These are phyloP conservation scores for Penicillium sp. DNA, from an alignment of 2,329 filamentous ascomycete species.

Conservation along the genomic window DNA sequence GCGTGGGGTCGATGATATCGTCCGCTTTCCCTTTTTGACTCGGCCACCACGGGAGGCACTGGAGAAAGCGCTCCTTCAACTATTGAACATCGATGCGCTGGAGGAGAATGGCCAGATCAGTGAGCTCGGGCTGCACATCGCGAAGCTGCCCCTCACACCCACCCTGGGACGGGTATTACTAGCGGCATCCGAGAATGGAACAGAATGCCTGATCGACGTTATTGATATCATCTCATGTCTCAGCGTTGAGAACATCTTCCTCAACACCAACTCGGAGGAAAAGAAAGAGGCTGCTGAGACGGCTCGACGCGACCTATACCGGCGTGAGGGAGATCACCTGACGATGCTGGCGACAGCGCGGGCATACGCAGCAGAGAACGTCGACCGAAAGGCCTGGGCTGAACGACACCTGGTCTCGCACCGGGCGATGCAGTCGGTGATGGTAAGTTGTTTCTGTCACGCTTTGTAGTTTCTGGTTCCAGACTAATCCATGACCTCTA, in stretches of 20 bases:
- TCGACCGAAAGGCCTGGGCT: constrained; percentile 60
- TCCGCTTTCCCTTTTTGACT: constrained; percentile 82
- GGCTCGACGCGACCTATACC: constrained; percentile 55
- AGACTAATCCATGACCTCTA: constrained; percentile 20
- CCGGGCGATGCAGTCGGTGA: constrained; percentile 63
- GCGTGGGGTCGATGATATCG: constrained; percentile 75
- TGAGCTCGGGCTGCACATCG: constrained; percentile 69
- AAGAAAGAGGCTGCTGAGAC: constrained; percentile 57
- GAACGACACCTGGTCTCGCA: constrained; percentile 59
- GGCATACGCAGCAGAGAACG: constrained; percentile 56
- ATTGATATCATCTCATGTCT: constrained; percentile 76
- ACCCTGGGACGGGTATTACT: constrained; percentile 78
- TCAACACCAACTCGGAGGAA: constrained; percentile 59
- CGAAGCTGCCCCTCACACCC: constrained; percentile 77
- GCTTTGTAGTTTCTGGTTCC: background rate
- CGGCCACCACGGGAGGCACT: constrained; percentile 72
- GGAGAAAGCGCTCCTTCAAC: constrained; percentile 75
- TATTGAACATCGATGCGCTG: constrained; percentile 75
- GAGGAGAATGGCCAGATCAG: constrained; percentile 71
- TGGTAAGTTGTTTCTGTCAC: constrained; percentile 42
- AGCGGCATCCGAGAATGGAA: constrained; percentile 67
- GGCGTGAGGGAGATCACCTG: constrained; percentile 62
- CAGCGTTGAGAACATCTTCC: constrained; percentile 63
- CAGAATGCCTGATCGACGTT: constrained; percentile 71
- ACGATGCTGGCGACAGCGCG: constrained; percentile 61